Evolutionary conservation across 2,329 filamentous ascomycete species (phyloP).

Genomic region (Sporothrix pseudoabietina): DNA sequence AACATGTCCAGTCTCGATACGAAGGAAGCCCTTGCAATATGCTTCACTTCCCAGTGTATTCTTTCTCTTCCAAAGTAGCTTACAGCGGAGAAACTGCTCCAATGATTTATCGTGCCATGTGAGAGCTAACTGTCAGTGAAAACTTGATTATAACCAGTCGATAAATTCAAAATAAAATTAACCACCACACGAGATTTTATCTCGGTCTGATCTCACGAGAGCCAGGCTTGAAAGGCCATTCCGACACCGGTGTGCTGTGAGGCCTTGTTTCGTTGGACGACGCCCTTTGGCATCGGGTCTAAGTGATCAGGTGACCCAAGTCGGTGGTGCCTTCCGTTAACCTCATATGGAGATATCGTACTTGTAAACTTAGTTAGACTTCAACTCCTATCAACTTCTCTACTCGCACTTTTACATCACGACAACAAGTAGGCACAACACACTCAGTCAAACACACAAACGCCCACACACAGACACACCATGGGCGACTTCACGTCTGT

Average conservation of each 20-base stretch:
- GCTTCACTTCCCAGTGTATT: neutral
- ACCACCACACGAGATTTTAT: neutral
- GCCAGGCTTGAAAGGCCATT: too few relatives aligned
- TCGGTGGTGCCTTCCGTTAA: neutral
- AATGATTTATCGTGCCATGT: neutral
- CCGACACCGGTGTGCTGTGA: neutral
- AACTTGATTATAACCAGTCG: neutral
- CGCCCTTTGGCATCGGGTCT: neutral
- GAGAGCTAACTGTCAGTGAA: too few relatives aligned
- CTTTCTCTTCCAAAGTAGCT: neutral
- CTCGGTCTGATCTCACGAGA: too few relatives aligned
- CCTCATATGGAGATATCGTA: neutral
- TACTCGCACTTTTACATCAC: neutral
- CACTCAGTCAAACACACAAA: neutral
- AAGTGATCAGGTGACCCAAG: constrained; percentile 15
- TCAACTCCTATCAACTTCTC: neutral
- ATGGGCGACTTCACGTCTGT: constrained; percentile 31
- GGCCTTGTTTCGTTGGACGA: neutral
- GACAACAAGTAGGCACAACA: neutral
- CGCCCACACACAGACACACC: too few relatives aligned
- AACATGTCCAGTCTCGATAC: neutral
- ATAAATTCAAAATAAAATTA: neutral
- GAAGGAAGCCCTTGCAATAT: neutral
- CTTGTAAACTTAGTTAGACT: neutral
- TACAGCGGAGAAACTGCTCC: neutral